These are phyloP conservation scores for Rhazya stricta DNA, from an alignment of 257 asterid species.

Conservation along the genomic window DNA sequence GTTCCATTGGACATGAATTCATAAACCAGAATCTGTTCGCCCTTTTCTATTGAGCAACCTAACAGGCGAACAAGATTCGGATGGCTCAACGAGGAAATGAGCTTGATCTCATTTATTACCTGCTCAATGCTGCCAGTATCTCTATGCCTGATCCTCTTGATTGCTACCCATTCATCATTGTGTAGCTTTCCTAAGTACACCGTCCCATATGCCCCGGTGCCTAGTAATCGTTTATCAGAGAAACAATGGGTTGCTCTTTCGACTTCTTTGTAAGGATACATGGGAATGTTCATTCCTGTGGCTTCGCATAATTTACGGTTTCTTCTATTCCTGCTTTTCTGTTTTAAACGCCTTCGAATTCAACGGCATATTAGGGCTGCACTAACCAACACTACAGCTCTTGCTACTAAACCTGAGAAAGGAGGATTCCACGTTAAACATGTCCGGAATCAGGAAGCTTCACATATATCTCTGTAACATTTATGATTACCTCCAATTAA, in stretches of 20 bases:
- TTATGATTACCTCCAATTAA: constrained; percentile 58
- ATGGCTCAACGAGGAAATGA: constrained; percentile 69
- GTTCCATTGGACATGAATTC: constrained; percentile 92
- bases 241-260: constrained; percentile 68
- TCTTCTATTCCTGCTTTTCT: constrained; percentile 33
- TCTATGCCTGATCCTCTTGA: constrained; percentile 48
- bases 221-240: constrained; percentile 63
- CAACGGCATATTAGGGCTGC: constrained; percentile 46
- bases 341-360: constrained; percentile 39
- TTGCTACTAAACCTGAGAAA: constrained; percentile 55
- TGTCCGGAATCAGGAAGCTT: not conserved
- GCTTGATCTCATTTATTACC: constrained; percentile 72
- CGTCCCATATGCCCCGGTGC: constrained; percentile 74
- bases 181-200: constrained; percentile 64
- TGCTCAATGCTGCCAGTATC: constrained; percentile 50
- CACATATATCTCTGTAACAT: not conserved
- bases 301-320: constrained; percentile 41
- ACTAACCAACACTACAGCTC: constrained; percentile 53
- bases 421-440: not conserved
- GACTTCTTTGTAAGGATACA: constrained; percentile 55
- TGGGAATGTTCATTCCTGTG: constrained; percentile 64
- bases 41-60: constrained; percentile 68
- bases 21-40: constrained; percentile 67
- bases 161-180: constrained; percentile 64
- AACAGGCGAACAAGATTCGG: constrained; percentile 71